Evolutionary conservation across 2,329 filamentous ascomycete genomes (phyloP), one percentile per base, ranked within the genome.

Genomic region (Elsinoe ampelina): DNA sequence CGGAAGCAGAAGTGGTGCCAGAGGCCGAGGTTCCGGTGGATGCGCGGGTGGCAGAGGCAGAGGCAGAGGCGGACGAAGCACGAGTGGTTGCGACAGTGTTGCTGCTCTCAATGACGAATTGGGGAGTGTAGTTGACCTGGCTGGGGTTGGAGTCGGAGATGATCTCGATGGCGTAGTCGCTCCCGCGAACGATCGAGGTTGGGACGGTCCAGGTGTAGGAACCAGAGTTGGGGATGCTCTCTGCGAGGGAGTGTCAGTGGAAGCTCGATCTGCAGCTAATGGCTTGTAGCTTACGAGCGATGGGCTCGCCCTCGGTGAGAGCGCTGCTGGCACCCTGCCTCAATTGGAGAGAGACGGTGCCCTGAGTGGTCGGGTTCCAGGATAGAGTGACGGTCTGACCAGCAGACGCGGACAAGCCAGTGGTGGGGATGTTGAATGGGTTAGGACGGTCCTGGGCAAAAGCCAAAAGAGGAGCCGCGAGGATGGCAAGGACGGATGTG

Each of bases 91-190:
- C 58, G 15, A 58, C 58, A 42, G 65, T 74, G 58, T 72, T 73
- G 60, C 70, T 69, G 60, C 73, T 75, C 11, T 74, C 64, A 57
- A 81, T 70, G 36, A 72, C 69, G 68, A 81, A 81, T 59, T 72
- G 72, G 5, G 75, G 74, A 35, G 74, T 75, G 72, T 77, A 81
- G 73, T 81, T 81, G 66, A 68, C 70, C 59, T 73, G 64, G 50
- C 54, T 58, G 7, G 69, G 50, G 67, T 80, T 63, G 5, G 61
- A 61, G 62, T 78, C 77, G 61, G 71, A 68, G 64, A 78, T 68
- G 63, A 81, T 81, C 64, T 79, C 71, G 60, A 81, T 68, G 58
- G 77, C 75, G 72, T 80, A 81, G 65, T 76, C 71, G 38, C 67
- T 67, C 61, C 74, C 71, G 54, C 71, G 68, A 45, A 69, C 68